Evolutionary conservation across 495 filamentous ascomycete genomes (phyloP).

Genomic region (Amorphotheca resinae): DNA sequence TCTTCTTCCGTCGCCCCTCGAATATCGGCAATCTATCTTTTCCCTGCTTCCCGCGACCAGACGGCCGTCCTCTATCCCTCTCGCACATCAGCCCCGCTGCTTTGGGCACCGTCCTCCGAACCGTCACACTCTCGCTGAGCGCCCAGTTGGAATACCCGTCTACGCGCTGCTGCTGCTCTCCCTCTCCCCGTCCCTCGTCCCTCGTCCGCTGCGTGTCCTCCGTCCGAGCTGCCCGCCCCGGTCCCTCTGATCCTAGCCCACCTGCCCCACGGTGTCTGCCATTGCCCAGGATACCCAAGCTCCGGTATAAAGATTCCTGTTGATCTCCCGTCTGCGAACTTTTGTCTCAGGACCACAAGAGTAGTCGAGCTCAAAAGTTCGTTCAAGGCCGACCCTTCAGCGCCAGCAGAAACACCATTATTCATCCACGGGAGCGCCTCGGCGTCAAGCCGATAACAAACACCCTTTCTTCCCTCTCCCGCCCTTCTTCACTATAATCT

Average conservation of each 20-base stretch:
- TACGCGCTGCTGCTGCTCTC: not conserved
- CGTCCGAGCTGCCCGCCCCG: no score
- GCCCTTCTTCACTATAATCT: not conserved
- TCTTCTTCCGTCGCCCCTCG: no score
- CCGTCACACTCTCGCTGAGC: no score
- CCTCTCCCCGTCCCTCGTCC: no score
- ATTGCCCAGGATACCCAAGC: conserved; percentile 3
- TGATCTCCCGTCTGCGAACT: conserved; percentile 6
- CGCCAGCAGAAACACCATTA: conserved; percentile 4
- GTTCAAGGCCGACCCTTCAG: not conserved
- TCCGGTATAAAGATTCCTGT: conserved; percentile 11
- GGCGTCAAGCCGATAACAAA: conserved; percentile 10
- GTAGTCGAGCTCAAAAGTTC: conserved; percentile 6
- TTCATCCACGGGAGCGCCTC: conserved; percentile 7
- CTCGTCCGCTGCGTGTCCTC: no score
- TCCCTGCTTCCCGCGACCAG: no score
- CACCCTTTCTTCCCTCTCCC: not conserved
- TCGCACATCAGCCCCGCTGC: no score
- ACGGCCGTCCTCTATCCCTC: no score
- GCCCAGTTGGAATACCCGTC: no score
- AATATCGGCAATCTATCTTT: no score
- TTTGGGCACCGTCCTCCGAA: no score
- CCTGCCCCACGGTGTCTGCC: conserved; percentile 13
- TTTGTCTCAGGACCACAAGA: conserved; percentile 6
- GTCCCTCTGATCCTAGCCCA: no score